Percentiles rank a stretch among this genome's conserved stretches.
Conservation (phyloP, 2,329 filamentous ascomycete species). For the Aspergillus brasiliensis region DNA sequence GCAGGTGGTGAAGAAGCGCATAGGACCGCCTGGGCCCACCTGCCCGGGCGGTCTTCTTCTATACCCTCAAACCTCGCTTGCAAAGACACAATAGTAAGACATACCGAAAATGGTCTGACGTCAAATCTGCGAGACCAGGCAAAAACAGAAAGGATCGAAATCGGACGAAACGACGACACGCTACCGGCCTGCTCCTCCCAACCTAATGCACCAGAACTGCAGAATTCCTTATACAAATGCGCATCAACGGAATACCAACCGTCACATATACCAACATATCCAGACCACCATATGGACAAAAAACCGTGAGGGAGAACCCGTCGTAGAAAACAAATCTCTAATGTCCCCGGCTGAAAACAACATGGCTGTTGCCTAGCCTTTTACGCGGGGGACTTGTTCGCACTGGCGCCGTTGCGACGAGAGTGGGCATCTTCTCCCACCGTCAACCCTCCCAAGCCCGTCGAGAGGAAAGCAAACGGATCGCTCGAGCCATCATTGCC, state of each 20-base stretch:
- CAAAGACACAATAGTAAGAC: conserved; percentile 29
- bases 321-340: conserved; percentile 17
- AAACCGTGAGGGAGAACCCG: conserved; percentile 16
- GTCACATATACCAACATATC: conserved; percentile 41
- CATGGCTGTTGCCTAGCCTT: not conserved
- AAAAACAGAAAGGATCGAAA: conserved; percentile 25
- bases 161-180: conserved; percentile 42
- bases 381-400: conserved; percentile 51
- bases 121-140: conserved; percentile 22
- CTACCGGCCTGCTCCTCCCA: conserved; percentile 48
- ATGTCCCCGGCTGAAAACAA: conserved; percentile 5
- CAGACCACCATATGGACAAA: conserved; percentile 42
- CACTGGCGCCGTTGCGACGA: conserved; percentile 48
- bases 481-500: conserved; percentile 56
- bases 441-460: conserved; percentile 61
- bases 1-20: conserved; percentile 4
- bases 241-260: conserved; percentile 42
- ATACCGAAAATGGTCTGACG: conserved; percentile 25
- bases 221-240: conserved; percentile 48
- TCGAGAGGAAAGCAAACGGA: conserved; percentile 66
- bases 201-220: conserved; percentile 47
- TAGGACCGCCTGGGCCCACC: conserved; percentile 21
- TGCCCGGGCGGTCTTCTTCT: conserved; percentile 25
- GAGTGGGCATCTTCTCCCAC: conserved; percentile 52
- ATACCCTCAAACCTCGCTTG: conserved; percentile 29